phyloP scores from a whole-genome alignment of 1,139 yeast species.

The Blastobotrys serpentis region DNA sequence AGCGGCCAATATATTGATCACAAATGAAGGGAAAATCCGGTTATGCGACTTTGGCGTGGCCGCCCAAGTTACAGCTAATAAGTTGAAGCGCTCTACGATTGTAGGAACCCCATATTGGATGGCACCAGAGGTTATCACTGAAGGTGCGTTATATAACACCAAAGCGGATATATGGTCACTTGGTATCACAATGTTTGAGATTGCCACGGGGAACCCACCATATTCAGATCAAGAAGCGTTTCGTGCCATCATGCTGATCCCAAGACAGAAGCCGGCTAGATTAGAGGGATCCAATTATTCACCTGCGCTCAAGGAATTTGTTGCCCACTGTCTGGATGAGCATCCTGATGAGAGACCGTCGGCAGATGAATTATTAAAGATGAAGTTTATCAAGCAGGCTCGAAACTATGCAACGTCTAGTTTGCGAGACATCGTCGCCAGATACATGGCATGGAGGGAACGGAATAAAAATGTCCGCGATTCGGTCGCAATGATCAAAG shows the following conservation, averaged over 20 bases:
- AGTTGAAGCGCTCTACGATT: slow-evolving; percentile 83
- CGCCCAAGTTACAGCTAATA: slow-evolving; percentile 80
- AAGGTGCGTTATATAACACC: slow-evolving; percentile 80
- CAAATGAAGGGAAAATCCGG: slow-evolving; percentile 86
- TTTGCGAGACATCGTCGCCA: slow-evolving; percentile 72
- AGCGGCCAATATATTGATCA: slow-evolving; percentile 89
- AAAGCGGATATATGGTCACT: slow-evolving; percentile 93
- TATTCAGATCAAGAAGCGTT: slow-evolving; percentile 93
- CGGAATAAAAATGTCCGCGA: slow-evolving; percentile 36
- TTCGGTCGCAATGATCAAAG: slow-evolving; percentile 30
- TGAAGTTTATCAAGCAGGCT: slow-evolving; percentile 66
- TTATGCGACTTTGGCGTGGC: slow-evolving; percentile 98
- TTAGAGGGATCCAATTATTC: slow-evolving; percentile 88
- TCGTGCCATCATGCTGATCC: slow-evolving; percentile 91
- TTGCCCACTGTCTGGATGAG: slow-evolving; percentile 91
- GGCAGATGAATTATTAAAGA: slow-evolving; percentile 79
- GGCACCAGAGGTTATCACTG: slow-evolving; percentile 98
- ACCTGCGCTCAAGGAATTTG: slow-evolving; percentile 72
- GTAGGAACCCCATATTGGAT: slow-evolving; percentile 99
- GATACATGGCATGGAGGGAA: slow-evolving; percentile 69
- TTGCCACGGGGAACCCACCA: slow-evolving; percentile 97
- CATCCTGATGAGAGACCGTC: slow-evolving; percentile 83
- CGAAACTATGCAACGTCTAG: slow-evolving; percentile 58
- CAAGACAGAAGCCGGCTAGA: slow-evolving; percentile 91
- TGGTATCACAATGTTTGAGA: slow-evolving; percentile 91